Evolutionary conservation across 352 stramenopile genomes (phyloP).

Genomic region (Phytophthora sp.): DNA sequence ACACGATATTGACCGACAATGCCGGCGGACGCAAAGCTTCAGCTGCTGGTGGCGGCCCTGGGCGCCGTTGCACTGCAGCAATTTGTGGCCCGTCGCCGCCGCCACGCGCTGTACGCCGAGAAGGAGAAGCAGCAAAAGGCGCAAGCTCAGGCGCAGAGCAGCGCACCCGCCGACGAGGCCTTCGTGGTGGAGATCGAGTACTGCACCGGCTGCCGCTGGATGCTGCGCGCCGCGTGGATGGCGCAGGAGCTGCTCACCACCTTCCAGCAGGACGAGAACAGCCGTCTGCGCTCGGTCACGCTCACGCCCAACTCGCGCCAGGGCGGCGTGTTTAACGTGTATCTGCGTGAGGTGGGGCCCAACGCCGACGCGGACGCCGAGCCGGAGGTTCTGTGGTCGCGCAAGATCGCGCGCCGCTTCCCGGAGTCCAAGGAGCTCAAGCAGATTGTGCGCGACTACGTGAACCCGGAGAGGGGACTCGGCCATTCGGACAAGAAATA

Average conservation of each 20-base stretch:
- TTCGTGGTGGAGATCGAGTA: constrained; percentile 92
- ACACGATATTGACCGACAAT: constrained; percentile 19
- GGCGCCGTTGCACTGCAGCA: constrained; percentile 53
- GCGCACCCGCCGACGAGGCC: constrained; percentile 3
- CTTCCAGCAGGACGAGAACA: constrained; percentile 81
- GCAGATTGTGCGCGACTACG: constrained; percentile 89
- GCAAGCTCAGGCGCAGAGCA: not conserved
- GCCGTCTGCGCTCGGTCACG: constrained; percentile 58
- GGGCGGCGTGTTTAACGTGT: constrained; percentile 75
- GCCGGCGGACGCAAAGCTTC: constrained; percentile 23
- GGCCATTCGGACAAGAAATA: constrained; percentile 84
- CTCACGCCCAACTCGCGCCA: constrained; percentile 66
- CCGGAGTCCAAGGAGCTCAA: constrained; percentile 94
- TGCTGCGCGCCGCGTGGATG: constrained; percentile 90
- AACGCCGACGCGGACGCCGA: constrained; percentile 40
- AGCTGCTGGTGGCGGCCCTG: constrained; percentile 31
- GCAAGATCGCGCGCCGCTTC: constrained; percentile 82
- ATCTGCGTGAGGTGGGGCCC: constrained; percentile 44
- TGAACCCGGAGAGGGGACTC: constrained; percentile 83
- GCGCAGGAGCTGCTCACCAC: constrained; percentile 93
- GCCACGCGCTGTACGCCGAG: not conserved
- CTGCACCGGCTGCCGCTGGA: constrained; percentile 91
- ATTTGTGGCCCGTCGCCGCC: constrained; percentile 28
- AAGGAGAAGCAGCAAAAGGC: constrained; percentile 13
- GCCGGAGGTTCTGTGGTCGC: constrained; percentile 85